Evolutionary conservation across 1,284 basidiomycete species (phyloP).

Genomic region (Fomes fomentarius): DNA sequence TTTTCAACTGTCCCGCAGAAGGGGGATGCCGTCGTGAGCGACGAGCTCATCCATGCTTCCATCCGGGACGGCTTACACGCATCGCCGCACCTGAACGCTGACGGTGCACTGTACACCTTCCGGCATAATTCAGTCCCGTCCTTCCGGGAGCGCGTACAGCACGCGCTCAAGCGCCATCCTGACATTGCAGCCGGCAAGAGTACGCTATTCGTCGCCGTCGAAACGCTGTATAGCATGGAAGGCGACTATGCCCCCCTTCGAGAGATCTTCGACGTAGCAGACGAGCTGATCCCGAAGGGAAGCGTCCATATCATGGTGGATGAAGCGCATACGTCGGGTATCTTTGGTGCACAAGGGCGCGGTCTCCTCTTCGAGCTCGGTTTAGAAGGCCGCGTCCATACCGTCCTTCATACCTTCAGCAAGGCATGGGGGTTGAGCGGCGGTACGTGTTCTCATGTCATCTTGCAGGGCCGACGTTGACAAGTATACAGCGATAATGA

Average conservation of each 20-base stretch:
- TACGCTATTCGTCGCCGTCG: slow-evolving; percentile 67
- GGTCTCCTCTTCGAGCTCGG: slow-evolving; percentile 66
- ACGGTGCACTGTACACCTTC: slow-evolving; percentile 48
- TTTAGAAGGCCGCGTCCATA: slow-evolving; percentile 47
- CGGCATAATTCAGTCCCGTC: slow-evolving; percentile 68
- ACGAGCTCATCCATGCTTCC: slow-evolving; percentile 87
- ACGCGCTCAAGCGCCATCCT: slow-evolving; percentile 33
- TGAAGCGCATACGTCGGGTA: slow-evolving; percentile 84
- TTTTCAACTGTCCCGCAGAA: slow-evolving; percentile 80
- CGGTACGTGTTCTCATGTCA: slow-evolving; percentile 47
- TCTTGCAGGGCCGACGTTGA: neutral
- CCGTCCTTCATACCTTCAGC: slow-evolving; percentile 69
- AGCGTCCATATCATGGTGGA: slow-evolving; percentile 76
- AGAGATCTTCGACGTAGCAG: slow-evolving; percentile 42
- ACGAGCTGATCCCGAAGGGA: slow-evolving; percentile 46
- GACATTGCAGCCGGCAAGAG: slow-evolving; percentile 34
- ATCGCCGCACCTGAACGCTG: slow-evolving; percentile 61
- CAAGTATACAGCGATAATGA: slow-evolving; percentile 63
- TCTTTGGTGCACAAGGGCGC: slow-evolving; percentile 76
- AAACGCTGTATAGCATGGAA: slow-evolving; percentile 81
- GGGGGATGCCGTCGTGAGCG: slow-evolving; percentile 79
- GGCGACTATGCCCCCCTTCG: slow-evolving; percentile 81
- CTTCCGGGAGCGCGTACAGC: slow-evolving; percentile 44
- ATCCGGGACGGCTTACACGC: slow-evolving; percentile 85
- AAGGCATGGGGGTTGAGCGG: slow-evolving; percentile 71